Evolutionary conservation across 2,329 filamentous ascomycete genomes (phyloP).

Genomic region (Endocalyx cinctus): DNA sequence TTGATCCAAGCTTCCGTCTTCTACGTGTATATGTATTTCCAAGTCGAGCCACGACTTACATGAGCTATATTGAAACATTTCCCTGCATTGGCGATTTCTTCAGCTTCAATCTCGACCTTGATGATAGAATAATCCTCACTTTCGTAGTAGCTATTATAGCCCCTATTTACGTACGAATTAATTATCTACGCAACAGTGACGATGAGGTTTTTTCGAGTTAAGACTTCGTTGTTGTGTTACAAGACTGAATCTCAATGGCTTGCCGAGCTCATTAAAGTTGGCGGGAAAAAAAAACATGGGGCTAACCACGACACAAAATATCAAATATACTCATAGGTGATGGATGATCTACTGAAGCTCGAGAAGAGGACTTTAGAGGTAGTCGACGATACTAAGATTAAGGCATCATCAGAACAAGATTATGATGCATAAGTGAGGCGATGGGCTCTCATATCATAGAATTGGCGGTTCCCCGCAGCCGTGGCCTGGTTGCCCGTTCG

Average conservation of each 20-base stretch:
- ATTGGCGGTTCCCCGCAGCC: slow-evolving; percentile 34
- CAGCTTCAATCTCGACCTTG: too few species aligned
- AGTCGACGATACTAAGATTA: slow-evolving; percentile 37
- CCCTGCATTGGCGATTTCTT: too few species aligned
- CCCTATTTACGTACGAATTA: slow-evolving; percentile 38
- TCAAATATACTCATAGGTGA: slow-evolving; percentile 43
- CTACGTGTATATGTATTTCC: too few species aligned
- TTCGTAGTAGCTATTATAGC: slow-evolving; percentile 42
- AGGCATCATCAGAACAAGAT: slow-evolving; percentile 17
- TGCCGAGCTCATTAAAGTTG: slow-evolving; percentile 33
- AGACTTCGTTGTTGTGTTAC: slow-evolving; percentile 42
- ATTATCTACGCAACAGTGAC: slow-evolving; percentile 41
- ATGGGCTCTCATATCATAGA: slow-evolving; percentile 34
- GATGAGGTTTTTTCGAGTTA: slow-evolving; percentile 43
- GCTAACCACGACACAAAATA: slow-evolving; percentile 31
- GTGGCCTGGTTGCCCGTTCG: slow-evolving; percentile 41
- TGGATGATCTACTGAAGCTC: slow-evolving; percentile 40
- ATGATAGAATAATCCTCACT: too few species aligned
- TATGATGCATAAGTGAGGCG: slow-evolving; percentile 15
- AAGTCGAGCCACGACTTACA: too few species aligned
- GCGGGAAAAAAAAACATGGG: slow-evolving; percentile 20
- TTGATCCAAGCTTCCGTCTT: too few species aligned
- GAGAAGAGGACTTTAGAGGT: slow-evolving; percentile 40
- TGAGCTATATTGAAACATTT: too few species aligned
- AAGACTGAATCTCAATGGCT: slow-evolving; percentile 45